Percentiles rank a stretch among this genome's conserved stretches.
phyloP scores from a whole-genome alignment of 2,329 filamentous ascomycete genomes.

The Penicillium olsonii region DNA sequence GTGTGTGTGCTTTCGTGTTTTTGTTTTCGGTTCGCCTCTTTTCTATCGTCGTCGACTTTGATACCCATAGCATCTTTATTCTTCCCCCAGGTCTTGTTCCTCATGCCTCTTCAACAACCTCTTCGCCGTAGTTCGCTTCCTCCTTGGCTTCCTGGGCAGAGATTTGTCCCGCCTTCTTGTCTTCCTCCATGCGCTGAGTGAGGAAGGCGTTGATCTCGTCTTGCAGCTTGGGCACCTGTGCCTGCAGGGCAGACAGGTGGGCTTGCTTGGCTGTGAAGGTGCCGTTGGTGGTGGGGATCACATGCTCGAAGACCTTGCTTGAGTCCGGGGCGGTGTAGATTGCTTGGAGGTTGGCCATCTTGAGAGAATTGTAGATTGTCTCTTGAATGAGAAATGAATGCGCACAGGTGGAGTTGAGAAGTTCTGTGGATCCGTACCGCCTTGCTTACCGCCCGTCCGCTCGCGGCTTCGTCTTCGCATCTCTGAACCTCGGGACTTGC shows the following conservation, averaged over 20 bases:
- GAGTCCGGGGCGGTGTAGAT: conserved; percentile 32
- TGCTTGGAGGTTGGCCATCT: conserved; percentile 24
- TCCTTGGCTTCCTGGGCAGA: conserved; percentile 46
- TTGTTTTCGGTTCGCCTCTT: conserved; percentile 9
- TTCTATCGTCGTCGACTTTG: conserved; percentile 28
- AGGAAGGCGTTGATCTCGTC: conserved; percentile 60
- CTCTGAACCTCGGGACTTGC: background rate
- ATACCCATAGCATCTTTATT: conserved; percentile 32
- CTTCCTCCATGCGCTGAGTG: conserved; percentile 64
- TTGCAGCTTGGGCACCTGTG: conserved; percentile 55
- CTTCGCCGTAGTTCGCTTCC: conserved; percentile 76
- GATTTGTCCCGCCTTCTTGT: conserved; percentile 48
- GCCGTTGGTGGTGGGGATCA: conserved; percentile 25
- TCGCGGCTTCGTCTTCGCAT: background rate
- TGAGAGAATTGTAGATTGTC: background rate
- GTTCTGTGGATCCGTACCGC: conserved; percentile 1
- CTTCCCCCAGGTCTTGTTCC: conserved; percentile 32
- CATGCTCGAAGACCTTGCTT: conserved; percentile 35
- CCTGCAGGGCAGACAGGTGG: conserved; percentile 55
- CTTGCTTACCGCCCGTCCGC: conserved; percentile 11
- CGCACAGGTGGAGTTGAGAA: background rate
- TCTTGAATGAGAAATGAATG: background rate
- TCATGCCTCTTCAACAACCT: conserved; percentile 66
- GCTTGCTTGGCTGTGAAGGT: conserved; percentile 49
- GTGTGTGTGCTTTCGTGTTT: conserved; percentile 6